Evolutionary conservation across 2,329 filamentous ascomycete genomes (phyloP).

Genomic region (Leptographium radiaticola): DNA sequence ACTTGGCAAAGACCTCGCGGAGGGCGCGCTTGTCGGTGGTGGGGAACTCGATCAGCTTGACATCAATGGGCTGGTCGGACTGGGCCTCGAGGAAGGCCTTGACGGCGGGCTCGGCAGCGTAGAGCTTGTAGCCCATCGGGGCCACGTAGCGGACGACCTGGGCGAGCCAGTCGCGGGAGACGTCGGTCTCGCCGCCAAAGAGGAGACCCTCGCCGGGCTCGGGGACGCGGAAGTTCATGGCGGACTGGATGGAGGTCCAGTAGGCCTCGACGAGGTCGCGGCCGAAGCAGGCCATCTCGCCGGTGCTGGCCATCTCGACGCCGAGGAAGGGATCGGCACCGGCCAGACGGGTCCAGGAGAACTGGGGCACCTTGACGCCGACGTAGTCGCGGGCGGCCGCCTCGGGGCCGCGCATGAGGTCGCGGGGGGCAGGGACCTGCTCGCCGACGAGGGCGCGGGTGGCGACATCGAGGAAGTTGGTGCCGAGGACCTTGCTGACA

Average conservation of each 20-base stretch:
- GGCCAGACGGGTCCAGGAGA: slow-evolving; percentile 95
- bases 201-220: slow-evolving; percentile 91
- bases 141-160: slow-evolving; percentile 76
- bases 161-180: slow-evolving; percentile 55
- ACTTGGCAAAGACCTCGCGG: slow-evolving; percentile 90
- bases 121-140: slow-evolving; percentile 90
- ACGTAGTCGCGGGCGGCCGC: slow-evolving; percentile 72
- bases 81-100: slow-evolving; percentile 65
- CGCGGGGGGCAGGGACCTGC: slow-evolving; percentile 59
- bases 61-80: slow-evolving; percentile 51
- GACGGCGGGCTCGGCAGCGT: slow-evolving; percentile 66
- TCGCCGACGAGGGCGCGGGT: slow-evolving; percentile 83
- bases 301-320: slow-evolving; percentile 93
- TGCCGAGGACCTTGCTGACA: slow-evolving; percentile 95
- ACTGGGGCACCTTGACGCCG: slow-evolving; percentile 96
- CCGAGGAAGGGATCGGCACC: slow-evolving; percentile 95
- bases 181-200: slow-evolving; percentile 62
- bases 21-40: slow-evolving; percentile 91
- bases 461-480: slow-evolving; percentile 91
- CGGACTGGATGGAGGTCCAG: slow-evolving; percentile 91
- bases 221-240: slow-evolving; percentile 98
- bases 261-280: slow-evolving; percentile 94
- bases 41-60: slow-evolving; percentile 94
- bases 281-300: slow-evolving; percentile 98
- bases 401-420: slow-evolving; percentile 56